phyloP scores from a whole-genome alignment of 2,329 filamentous ascomycete species.

The Pseudocercospora macadamiae region DNA sequence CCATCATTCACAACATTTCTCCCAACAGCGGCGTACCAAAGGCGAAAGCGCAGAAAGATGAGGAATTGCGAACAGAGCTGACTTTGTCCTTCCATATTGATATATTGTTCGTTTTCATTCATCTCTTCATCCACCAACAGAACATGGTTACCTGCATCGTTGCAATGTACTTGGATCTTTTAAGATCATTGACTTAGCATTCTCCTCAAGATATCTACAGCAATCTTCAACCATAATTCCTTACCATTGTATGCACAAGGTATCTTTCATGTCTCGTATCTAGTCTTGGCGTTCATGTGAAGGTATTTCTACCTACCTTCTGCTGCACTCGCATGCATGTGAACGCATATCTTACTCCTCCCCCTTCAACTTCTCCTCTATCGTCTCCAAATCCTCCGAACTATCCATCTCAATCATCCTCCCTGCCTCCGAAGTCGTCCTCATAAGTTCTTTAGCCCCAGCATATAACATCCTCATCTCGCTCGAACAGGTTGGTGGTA shows the following conservation, averaged over 20 bases:
- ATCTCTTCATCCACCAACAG: too few relatives aligned
- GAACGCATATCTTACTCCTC: constrained; percentile 36
- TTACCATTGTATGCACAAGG: too few relatives aligned
- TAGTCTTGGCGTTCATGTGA: neutral
- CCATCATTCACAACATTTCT: neutral
- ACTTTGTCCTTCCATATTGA: neutral
- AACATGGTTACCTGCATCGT: neutral
- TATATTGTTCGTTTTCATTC: neutral
- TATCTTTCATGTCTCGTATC: too few relatives aligned
- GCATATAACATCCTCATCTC: constrained; percentile 93
- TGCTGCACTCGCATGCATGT: neutral
- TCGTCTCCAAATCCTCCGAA: constrained; percentile 78
- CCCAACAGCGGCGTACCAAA: neutral
- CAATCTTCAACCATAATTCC: too few relatives aligned
- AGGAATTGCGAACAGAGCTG: neutral
- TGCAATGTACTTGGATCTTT: neutral
- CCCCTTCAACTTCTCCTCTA: constrained; percentile 67
- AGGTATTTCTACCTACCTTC: neutral
- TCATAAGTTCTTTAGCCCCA: constrained; percentile 92
- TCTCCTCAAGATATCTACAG: too few relatives aligned
- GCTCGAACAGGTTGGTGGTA: constrained; percentile 86
- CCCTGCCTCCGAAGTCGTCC: constrained; percentile 88
- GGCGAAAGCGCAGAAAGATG: neutral
- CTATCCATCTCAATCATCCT: constrained; percentile 82
- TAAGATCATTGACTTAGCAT: too few relatives aligned